Percentiles rank a stretch among this genome's conserved stretches.
Conservation (phyloP, 495 filamentous ascomycete genomes). For the Barbatosphaeria neglecta region DNA sequence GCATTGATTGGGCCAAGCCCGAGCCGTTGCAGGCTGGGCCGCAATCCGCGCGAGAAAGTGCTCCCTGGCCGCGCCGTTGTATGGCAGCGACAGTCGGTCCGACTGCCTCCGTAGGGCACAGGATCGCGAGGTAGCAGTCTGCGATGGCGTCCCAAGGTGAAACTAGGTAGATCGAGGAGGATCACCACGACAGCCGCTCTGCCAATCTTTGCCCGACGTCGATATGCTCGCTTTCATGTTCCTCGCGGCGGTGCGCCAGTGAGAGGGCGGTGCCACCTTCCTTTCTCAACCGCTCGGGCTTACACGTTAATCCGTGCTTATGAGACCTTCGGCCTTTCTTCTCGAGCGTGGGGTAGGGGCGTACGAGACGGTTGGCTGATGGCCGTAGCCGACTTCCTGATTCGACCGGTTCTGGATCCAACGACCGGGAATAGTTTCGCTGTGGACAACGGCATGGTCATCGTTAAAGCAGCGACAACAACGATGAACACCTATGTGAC, state of each 20-base stretch:
- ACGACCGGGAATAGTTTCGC: neutral
- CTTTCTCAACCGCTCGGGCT: neutral
- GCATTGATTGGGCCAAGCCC: neutral
- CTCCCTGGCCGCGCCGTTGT: too few relatives aligned
- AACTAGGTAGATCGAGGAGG: too few relatives aligned
- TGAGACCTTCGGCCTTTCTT: too few relatives aligned
- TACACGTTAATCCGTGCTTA: too few relatives aligned
- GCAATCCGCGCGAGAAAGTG: too few relatives aligned
- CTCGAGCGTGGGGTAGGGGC: neutral
- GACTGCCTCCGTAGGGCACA: neutral
- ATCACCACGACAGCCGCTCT: too few relatives aligned
- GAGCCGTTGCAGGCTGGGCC: neutral
- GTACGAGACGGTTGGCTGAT: neutral
- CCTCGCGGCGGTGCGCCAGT: neutral
- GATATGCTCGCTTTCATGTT: neutral
- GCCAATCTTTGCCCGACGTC: neutral
- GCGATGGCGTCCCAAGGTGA: too few relatives aligned
- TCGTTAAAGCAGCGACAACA: neutral
- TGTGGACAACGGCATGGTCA: neutral
- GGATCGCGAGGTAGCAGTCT: too few relatives aligned
- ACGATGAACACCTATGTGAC: neutral
- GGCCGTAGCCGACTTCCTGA: neutral
- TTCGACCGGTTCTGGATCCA: neutral
- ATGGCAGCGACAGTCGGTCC: neutral
- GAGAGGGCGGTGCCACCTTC: neutral